phyloP scores from a whole-genome alignment of 768 basidiomycete species.

The Podaxis rugospora region DNA sequence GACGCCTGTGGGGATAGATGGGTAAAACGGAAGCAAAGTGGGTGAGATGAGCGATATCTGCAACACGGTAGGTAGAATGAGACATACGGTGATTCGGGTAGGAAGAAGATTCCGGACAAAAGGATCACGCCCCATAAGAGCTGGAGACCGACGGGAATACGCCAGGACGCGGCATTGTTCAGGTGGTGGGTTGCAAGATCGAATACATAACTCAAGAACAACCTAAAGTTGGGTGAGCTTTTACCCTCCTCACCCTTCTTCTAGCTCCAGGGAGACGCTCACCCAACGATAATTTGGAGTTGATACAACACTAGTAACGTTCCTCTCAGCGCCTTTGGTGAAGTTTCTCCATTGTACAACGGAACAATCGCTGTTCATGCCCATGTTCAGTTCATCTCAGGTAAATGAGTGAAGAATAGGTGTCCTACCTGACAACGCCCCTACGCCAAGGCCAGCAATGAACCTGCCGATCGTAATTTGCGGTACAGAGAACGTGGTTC shows the following conservation, averaged over 20 bases:
- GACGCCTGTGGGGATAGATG: slow-evolving; percentile 41
- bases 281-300: slow-evolving; percentile 73
- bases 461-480: slow-evolving; percentile 75
- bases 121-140: slow-evolving; percentile 65
- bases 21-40: neutral
- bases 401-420: neutral
- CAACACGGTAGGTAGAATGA: neutral
- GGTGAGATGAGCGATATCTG: neutral
- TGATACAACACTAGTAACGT: slow-evolving; percentile 71
- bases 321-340: slow-evolving; percentile 71
- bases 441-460: slow-evolving; percentile 74
- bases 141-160: slow-evolving; percentile 72
- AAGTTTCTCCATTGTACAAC: slow-evolving; percentile 74
- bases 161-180: slow-evolving; percentile 61
- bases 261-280: slow-evolving; percentile 13
- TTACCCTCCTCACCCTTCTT: neutral
- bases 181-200: slow-evolving; percentile 63
- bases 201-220: slow-evolving; percentile 69
- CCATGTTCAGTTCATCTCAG: neutral
- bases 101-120: slow-evolving; percentile 66
- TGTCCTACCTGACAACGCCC: slow-evolving; percentile 56
- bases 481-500: slow-evolving; percentile 49
- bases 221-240: slow-evolving; percentile 28
- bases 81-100: slow-evolving; percentile 74
- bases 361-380: slow-evolving; percentile 16